Evolutionary conservation across 257 asterid genomes (phyloP), one percentile per base, ranked within the genome.

Genomic region (Nicotiana obtusifolia): DNA sequence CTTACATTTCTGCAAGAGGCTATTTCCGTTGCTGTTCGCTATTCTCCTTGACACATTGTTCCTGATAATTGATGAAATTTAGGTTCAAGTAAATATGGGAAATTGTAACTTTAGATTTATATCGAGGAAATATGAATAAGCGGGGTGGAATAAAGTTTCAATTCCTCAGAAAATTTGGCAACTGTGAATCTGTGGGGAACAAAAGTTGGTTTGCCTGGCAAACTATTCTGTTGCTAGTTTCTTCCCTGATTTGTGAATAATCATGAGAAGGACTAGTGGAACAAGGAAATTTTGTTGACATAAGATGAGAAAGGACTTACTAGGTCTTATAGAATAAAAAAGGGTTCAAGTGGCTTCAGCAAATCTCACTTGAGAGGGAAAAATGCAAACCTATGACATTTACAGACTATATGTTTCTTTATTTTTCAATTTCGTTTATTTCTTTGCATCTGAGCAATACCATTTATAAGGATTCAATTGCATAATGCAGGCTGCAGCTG

Each of bases 401-500:
- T 41, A 69, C 57, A 5, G 57, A 69, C 57, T 69, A 20, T 71
- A n/a, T 13, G 14, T 44, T 14, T 44, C 44, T 19, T 71, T 24
- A 47, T 3, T 69, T 41, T 69, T 41, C 57, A 69, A 5, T 44
- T 47, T 44, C 22, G 22, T 22, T 44, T 11, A 47, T 24, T 15
- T 47, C 47, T 47, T 44, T 71, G 22, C 60, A 71, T 13, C 47
- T 71, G 59, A 16, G 5, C 7, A 20, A 71, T 71, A 47, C 62
- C 24, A 47, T 24, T 14, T 75, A 49, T 24, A 11, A 24, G 5
- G 24, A 6, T 53, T 57, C 62, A 47, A 49, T n/a, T 24, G 44
- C 62, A 49, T 24, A 59, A 81, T 84, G 28, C 89, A 95, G 99
- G 98, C 98, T 47, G 98, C 98, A 79, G 98, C 97, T 88, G 99